Evolutionary conservation across 192 early-diverging fungal species (phyloP), one percentile per base, ranked within the genome.

Genomic region (Entomortierella beljakovae): DNA sequence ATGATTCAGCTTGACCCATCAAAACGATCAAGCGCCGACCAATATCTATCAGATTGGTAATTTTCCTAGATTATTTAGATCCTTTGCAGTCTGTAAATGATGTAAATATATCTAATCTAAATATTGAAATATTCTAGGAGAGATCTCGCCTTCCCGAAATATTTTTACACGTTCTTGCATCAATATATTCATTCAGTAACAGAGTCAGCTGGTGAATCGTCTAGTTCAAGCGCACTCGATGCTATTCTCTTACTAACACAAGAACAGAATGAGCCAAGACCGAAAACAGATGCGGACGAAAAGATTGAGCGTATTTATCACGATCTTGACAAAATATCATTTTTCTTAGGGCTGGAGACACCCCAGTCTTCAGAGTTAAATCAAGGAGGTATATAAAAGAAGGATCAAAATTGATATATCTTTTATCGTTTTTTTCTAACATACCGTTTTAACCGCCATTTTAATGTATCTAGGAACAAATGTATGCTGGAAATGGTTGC

Each of bases 1-100:
- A 99, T 99, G 97, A 94, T 97, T 48, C 90, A 94, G 61, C 83
- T 94, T 11, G 90, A 97, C 58, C 95, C 96, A 34, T 75, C 72
- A 10, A 84, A 92, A 52, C 83, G 97, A 37, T 83, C 82, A 32
- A 84, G 91, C 6, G 96, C 95, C 1, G 90, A 90, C 26, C 84
- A 86, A 32, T 98, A 96, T 59, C 77, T 99, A 16, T 69, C 81
- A 25, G 83, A 90, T 57, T 97, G 94, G 94, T 89, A 81, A 20
- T 15, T 16, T 46, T 46, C 20, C 15, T 10, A 46, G 5, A 3
- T 10, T 46, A 46, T n/a, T n/a, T n/a, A n/a, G n/a, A n/a, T n/a
- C n/a, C n/a, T n/a, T n/a, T n/a, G n/a, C n/a, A n/a, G n/a, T n/a
- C n/a, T n/a, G n/a, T n/a, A n/a, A n/a, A n/a, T n/a, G n/a, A n/a